Conservation (phyloP, 202 grass and related monocot genomes). For the Zoysia matrella region DNA sequence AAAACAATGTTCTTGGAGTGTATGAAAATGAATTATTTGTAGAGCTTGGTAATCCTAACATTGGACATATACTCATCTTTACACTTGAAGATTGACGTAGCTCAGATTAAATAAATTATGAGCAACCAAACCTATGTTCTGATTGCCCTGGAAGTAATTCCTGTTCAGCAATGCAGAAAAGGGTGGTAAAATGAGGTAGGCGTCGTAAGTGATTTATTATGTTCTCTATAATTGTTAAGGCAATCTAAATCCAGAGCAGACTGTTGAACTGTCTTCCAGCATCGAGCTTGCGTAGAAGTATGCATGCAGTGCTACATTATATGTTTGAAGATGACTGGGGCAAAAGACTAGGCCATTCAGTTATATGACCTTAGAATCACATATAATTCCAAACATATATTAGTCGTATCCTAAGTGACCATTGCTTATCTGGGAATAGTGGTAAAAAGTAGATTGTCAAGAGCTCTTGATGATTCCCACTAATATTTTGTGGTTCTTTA, state of each 20-base stretch:
- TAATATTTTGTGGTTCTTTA: neutral
- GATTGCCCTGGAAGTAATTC: neutral
- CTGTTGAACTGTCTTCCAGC: neutral
- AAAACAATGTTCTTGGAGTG: neutral
- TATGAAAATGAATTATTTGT: conserved; percentile 10
- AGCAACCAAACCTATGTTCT: conserved; percentile 2
- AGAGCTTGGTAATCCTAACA: conserved; percentile 14
- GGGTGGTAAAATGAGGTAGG: neutral
- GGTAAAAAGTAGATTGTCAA: neutral
- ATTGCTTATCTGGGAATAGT: no score
- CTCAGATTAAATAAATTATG: conserved; percentile 13
- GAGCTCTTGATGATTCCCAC: neutral
- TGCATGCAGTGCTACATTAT: neutral
- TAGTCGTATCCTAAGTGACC: no score
- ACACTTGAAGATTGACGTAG: neutral
- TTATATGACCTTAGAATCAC: neutral
- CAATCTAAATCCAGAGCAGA: neutral
- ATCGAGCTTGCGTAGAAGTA: neutral
- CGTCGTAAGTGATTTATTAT: conserved; percentile 10
- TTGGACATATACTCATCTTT: conserved; percentile 24
- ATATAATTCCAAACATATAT: neutral
- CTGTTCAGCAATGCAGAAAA: conserved; percentile 10
- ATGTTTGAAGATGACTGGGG: neutral
- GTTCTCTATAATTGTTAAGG: conserved; percentile 1
- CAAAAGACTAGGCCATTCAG: neutral